Base-by-base conservation (phyloP, 2,329 filamentous ascomycete species). In the Talaromyces sp. region DNA sequence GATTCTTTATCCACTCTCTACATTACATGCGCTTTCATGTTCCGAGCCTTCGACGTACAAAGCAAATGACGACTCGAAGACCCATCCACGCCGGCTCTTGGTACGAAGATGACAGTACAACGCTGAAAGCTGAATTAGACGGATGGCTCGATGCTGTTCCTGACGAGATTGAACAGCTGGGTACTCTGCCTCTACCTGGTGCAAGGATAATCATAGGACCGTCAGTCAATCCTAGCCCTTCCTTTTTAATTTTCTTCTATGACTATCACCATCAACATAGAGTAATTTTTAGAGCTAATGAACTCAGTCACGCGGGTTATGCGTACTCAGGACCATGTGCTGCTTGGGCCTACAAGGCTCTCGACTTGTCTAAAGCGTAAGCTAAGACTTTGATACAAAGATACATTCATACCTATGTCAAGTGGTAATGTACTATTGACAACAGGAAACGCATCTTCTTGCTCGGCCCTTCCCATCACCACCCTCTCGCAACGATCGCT, bases 161-260 rank as follows among this genome's bases (percentile, higher is more conserved):
- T 1, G 75, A 81, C 56, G 82, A 83, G 1, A 78, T 95, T 44
- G 81, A 88, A 35, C 86, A 83, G 50, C 80, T 87, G 63, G 84
- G 84, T 14, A 74, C 78, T 5, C 70, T 96, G 63, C 95, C 93
- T 2, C 80, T 93, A 1, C 75, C 86, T 1, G 87, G 88, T 35
- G 93, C 93, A 5, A 86, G 92, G 75, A 82, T 95, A 14, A 88
- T 99, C 62, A 97, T 99, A 73, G 92, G 92, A 65, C 95, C 95
- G 93, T 97, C 84, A 89, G 65, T 69, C 18, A 28, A 3, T 28
- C 5, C 16, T 16, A 1, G n/a, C 18, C 39, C n/a, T 28, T 31
- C 18, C 58, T 54, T 7, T 37, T 31, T n/a, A 21, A 4, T 46
- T 16, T 25, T 18, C 18, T 14, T 12, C 12, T n/a, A n/a, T n/a